These are phyloP conservation scores for Lepidium aucheri DNA, from an alignment of 345 rosid genomes.

Conservation along the genomic window DNA sequence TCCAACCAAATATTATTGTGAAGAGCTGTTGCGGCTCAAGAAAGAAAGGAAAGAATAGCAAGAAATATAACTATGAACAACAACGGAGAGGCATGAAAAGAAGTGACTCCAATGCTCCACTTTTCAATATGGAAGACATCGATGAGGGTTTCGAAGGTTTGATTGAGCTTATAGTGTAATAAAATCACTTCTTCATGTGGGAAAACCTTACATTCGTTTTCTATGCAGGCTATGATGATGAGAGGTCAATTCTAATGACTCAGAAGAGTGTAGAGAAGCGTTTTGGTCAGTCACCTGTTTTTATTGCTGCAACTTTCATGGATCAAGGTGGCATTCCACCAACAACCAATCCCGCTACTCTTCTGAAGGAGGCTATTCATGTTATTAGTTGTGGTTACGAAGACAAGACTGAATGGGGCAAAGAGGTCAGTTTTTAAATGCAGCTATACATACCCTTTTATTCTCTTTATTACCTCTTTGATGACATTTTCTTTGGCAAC, in stretches of 20 bases:
- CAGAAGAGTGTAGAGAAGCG: conserved; percentile 98
- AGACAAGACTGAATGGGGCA: conserved; percentile 99
- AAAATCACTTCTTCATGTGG: neutral
- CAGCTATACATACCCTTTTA: conserved; percentile 1
- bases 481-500: conserved; percentile 2
- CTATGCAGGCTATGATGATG: conserved; percentile 94
- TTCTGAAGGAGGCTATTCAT: conserved; percentile 95
- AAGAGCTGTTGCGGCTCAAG: conserved; percentile 97
- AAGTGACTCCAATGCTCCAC: conserved; percentile 93
- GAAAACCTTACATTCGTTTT: neutral
- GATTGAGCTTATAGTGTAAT: conserved; percentile 16
- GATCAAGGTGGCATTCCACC: conserved; percentile 98
- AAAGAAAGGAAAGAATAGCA: conserved; percentile 68
- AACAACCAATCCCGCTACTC: conserved; percentile 88
- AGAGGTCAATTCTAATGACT: conserved; percentile 95
- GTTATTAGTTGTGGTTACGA: conserved; percentile 99
- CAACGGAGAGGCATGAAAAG: conserved; percentile 71
- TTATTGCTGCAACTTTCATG: conserved; percentile 97
- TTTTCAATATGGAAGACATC: conserved; percentile 96
- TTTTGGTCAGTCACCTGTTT: conserved; percentile 97
- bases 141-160: conserved; percentile 98
- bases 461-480: neutral
- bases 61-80: conserved; percentile 73
- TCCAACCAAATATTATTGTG: conserved; percentile 87
- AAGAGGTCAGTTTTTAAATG: conserved; percentile 55